These are phyloP conservation scores for Blastobotrys capitulatus DNA, from an alignment of 1,139 yeast genomes.

Conservation along the genomic window DNA sequence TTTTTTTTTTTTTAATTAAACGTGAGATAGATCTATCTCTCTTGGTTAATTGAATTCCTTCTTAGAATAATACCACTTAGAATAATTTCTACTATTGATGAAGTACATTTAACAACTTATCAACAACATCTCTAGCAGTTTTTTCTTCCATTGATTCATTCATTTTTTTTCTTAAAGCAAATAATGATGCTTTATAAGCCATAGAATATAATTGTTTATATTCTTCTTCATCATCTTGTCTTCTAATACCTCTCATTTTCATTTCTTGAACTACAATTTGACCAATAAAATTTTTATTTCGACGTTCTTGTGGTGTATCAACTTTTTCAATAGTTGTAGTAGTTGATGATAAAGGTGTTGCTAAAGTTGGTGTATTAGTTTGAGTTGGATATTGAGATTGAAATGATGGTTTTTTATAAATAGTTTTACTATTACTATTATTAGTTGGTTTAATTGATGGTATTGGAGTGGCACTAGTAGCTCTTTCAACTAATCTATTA, in stretches of 20 bases:
- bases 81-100: background rate
- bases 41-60: too few species aligned
- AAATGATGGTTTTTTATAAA: background rate
- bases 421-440: background rate
- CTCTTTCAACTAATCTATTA: slow-evolving; percentile 7
- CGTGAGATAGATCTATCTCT: too few species aligned
- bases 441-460: background rate
- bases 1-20: too few species aligned
- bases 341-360: background rate
- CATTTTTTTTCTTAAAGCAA: slow-evolving; percentile 24
- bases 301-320: slow-evolving; percentile 11
- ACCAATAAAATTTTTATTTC: slow-evolving; percentile 21
- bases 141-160: slow-evolving; percentile 16
- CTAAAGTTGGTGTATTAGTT: background rate
- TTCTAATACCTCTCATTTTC: slow-evolving; percentile 29
- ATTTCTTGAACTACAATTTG: slow-evolving; percentile 32
- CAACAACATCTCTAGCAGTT: slow-evolving; percentile 24
- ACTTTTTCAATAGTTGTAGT: background rate
- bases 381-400: background rate
- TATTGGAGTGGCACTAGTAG: background rate
- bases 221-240: slow-evolving; percentile 23
- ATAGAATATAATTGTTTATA: slow-evolving; percentile 27
- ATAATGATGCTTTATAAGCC: slow-evolving; percentile 25
- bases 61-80: too few species aligned
- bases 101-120: slow-evolving; percentile 20